Base-by-base conservation (phyloP, 768 basidiomycete species). In the Pleurotus giganteus region DNA sequence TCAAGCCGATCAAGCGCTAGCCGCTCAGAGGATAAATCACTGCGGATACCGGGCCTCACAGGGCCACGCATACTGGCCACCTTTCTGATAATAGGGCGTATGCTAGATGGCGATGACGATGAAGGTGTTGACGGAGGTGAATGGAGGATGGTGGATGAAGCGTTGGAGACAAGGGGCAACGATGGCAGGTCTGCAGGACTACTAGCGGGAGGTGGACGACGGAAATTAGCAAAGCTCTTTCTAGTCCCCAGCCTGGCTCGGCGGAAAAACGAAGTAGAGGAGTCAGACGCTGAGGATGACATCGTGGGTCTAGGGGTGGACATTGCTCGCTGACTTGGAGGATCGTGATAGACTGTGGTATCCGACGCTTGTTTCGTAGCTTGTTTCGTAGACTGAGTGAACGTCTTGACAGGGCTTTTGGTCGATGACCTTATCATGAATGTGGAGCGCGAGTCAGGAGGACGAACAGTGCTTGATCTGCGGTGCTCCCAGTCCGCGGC, bases 11-110 rank as follows among this genome's bases (percentile, higher is more conserved):
- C 63, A 19, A 72, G 57, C 8, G 70, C 66, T n/a, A 59, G 56
- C 42, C 42, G 58, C 34, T 55, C 47, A 12, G 43, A 42, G 36
- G 46, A 24, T 51, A 57, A 17, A 36, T 49, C 65, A 55, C 59
- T 29, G 67, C 58, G 9, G 63, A 36, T 12, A 37, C 42, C 21
- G 44, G 53, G 31, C 37, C 57, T 61, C 54, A 60, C 60, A 4
- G 58, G 52, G 12, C 65, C 66, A 31, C 65, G 66, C 70, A 72
- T 70, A 53, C 71, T 73, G 2, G 68, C 69, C n/a, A 71, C 69
- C 50, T 73, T 73, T 24, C 72, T 65, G 47, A 73, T 70, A 28
- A 69, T 66, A 31, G 61, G 66, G n/a, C 69, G 69, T 41, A 46
- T 23, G 13, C 17, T 13, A 21, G 54, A 43, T 66, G 63, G 21